Percentiles rank a stretch among this genome's conserved stretches.
These are phyloP conservation scores for Puya raimondii DNA, from an alignment of 176 grass and related monocot genomes.

Conservation along the genomic window DNA sequence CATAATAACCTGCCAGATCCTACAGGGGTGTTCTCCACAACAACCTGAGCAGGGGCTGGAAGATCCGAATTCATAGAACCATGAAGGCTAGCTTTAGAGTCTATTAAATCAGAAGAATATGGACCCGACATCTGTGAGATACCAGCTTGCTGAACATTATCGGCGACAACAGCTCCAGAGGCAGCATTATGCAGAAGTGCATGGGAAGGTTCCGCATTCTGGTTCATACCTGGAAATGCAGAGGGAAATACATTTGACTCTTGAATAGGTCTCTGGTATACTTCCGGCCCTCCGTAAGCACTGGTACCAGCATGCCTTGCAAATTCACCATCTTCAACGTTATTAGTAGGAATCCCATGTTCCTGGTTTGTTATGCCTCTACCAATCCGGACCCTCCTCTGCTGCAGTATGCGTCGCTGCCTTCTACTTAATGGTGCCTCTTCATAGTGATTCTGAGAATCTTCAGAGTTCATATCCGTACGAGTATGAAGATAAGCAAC, in stretches of 20 bases:
- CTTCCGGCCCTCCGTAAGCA: constrained; percentile 38
- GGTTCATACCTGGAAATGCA: constrained; percentile 32
- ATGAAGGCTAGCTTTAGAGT: constrained; percentile 47
- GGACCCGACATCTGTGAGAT: constrained; percentile 27
- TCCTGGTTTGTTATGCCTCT: constrained; percentile 47
- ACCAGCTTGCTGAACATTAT: constrained; percentile 40
- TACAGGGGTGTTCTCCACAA: constrained; percentile 95
- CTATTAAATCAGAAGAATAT: constrained; percentile 39
- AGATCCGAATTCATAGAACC: constrained; percentile 58
- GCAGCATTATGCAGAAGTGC: constrained; percentile 29
- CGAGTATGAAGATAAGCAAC: constrained; percentile 97
- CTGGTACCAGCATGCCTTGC: constrained; percentile 22
- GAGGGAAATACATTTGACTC: constrained; percentile 32
- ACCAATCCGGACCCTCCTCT: constrained; percentile 48
- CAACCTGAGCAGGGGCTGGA: constrained; percentile 86
- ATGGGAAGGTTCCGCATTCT: constrained; percentile 41
- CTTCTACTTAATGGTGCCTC: constrained; percentile 85
- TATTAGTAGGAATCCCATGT: constrained; percentile 35
- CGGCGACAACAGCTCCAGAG: constrained; percentile 18
- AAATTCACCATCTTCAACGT: constrained; percentile 45
- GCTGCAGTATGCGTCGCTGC: constrained; percentile 71
- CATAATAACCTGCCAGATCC: constrained; percentile 93
- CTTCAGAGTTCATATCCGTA: constrained; percentile 49
- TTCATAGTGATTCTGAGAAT: constrained; percentile 83
- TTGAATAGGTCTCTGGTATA: constrained; percentile 34